A percentile compares a stretch with the other conserved stretches of the same genome.
phyloP scores from a whole-genome alignment of 495 filamentous ascomycete species.

The Penicillium paxilli region DNA sequence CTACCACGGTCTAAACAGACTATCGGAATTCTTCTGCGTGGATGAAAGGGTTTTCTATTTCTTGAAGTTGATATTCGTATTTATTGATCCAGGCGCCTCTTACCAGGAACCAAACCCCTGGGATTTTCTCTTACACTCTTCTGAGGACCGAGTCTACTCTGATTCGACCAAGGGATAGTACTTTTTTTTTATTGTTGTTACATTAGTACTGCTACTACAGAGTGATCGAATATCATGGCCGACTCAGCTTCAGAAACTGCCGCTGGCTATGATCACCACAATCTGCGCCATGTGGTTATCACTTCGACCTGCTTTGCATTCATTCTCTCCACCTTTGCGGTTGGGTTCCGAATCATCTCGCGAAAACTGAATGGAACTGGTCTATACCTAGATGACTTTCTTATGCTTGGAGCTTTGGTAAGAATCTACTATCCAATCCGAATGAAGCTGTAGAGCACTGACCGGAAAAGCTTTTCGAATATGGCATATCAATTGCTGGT shows the following conservation, averaged over 20 bases:
- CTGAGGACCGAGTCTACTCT: too few species aligned
- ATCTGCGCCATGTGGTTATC: constrained; percentile 27
- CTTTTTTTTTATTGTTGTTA: not conserved
- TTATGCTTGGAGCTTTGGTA: constrained; percentile 21
- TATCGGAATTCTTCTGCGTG: not conserved
- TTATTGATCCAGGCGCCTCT: not conserved
- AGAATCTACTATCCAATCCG: not conserved
- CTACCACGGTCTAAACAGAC: not conserved
- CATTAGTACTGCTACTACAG: too few species aligned
- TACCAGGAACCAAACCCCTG: not conserved
- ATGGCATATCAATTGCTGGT: constrained; percentile 22
- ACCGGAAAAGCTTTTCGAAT: constrained; percentile 15
- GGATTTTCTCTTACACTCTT: not conserved
- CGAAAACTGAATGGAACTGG: constrained; percentile 22
- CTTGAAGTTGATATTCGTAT: not conserved
- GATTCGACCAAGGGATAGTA: not conserved
- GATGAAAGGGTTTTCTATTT: not conserved
- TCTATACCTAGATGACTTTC: constrained; percentile 20
- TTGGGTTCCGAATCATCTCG: constrained; percentile 24
- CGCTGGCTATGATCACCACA: constrained; percentile 18
- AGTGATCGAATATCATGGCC: not conserved
- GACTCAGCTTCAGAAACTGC: not conserved
- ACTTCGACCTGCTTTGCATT: constrained; percentile 27
- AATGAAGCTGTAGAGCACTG: not conserved
- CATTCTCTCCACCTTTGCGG: constrained; percentile 22